A percentile compares a stretch with the other conserved stretches of the same genome.
Conservation (phyloP, 495 filamentous ascomycete genomes). For the Xylaria grammica region DNA sequence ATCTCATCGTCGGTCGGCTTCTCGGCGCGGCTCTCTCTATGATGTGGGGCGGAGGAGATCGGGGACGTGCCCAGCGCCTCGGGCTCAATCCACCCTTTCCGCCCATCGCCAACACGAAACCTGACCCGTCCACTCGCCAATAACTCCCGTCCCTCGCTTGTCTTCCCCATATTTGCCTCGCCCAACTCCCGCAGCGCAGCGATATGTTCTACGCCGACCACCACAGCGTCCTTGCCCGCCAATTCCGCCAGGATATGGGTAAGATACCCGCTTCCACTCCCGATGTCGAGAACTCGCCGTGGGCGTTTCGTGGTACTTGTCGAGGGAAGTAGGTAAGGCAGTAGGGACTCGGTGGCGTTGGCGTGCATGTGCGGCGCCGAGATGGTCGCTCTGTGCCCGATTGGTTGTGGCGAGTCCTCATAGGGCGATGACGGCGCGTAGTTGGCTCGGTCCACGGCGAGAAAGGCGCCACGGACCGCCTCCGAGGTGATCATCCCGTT, state of each 20-base stretch:
- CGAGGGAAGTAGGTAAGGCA: constrained; percentile 59
- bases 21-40: too few species aligned
- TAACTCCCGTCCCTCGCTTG: constrained; percentile 63
- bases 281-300: constrained; percentile 79
- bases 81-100: constrained; percentile 69
- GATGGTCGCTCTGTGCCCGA: constrained; percentile 89
- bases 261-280: constrained; percentile 88
- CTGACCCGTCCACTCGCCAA: constrained; percentile 65
- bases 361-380: constrained; percentile 98
- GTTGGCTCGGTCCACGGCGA: constrained; percentile 85
- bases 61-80: constrained; percentile 35
- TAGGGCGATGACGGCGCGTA: constrained; percentile 75
- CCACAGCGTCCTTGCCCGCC: constrained; percentile 63
- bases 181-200: constrained; percentile 74
- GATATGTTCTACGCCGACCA: constrained; percentile 93
- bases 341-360: constrained; percentile 70
- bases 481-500: constrained; percentile 73
- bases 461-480: constrained; percentile 77
- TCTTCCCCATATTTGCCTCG: constrained; percentile 74
- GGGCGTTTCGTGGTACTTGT: constrained; percentile 17
- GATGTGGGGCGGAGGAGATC: background rate
- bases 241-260: constrained; percentile 89
- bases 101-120: constrained; percentile 83
- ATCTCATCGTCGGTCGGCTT: too few species aligned
- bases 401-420: constrained; percentile 87